phyloP scores from a whole-genome alignment of 2,329 filamentous ascomycete genomes.

The Septoria linicola region DNA sequence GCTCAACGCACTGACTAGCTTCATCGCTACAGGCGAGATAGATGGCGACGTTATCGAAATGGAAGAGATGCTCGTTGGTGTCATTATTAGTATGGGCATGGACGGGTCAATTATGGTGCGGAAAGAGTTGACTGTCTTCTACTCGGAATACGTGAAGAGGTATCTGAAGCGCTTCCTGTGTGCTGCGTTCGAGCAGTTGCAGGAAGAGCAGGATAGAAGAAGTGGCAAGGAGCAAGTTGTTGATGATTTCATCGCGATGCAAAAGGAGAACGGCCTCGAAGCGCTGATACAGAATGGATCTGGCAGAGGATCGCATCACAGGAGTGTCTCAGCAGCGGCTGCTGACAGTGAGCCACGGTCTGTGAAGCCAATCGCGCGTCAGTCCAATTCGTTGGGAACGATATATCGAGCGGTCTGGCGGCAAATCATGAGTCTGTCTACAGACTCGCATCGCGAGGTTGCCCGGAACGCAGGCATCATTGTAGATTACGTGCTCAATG shows the following conservation, averaged over 20 bases:
- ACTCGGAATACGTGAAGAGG: conserved; percentile 84
- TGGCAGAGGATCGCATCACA: conserved; percentile 20
- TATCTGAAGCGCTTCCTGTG: conserved; percentile 93
- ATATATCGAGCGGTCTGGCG: conserved; percentile 95
- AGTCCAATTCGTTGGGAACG: conserved; percentile 69
- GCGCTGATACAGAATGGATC: conserved; percentile 6
- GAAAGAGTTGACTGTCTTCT: conserved; percentile 88
- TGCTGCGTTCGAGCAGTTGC: conserved; percentile 83
- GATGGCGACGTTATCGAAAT: conserved; percentile 19
- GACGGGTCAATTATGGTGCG: conserved; percentile 94
- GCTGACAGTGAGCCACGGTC: conserved; percentile 8
- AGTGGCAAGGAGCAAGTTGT: conserved; percentile 26
- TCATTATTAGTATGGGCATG: conserved; percentile 84
- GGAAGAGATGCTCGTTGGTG: conserved; percentile 86
- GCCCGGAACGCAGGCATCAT: conserved; percentile 81
- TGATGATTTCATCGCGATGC: conserved; percentile 24
- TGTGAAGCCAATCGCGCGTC: conserved; percentile 44
- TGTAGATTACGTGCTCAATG: conserved; percentile 79
- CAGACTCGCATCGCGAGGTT: conserved; percentile 92
- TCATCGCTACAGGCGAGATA: conserved; percentile 71
- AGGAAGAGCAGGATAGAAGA: conserved; percentile 61
- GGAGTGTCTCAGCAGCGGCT: conserved; percentile 24
- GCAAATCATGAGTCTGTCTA: conserved; percentile 82
- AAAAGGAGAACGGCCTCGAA: conserved; percentile 15
- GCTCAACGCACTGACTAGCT: conserved; percentile 88